Base-by-base conservation (phyloP, 2,329 filamentous ascomycete genomes). In the Hypoxylon sp. region DNA sequence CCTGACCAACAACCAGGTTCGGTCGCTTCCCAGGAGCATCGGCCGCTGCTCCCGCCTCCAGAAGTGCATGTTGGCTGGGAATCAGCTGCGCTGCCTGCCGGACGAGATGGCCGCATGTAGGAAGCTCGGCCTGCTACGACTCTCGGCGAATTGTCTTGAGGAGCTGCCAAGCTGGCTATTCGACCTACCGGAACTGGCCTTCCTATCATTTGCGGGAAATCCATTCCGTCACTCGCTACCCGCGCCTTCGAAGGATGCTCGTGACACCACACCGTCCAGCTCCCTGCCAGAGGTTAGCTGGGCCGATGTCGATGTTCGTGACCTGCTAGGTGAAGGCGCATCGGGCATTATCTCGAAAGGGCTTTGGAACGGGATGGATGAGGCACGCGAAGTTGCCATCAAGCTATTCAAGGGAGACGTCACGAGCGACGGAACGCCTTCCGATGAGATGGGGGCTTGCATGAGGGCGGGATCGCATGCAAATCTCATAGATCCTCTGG, bases 51-150 rank as follows among this genome's bases (percentile, higher is more conserved):
- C 67, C 16, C 76, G 77, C 9, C 74, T 84, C 3, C 79, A 84
- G 66, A 83, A 83, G 71, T 83, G 82, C 68, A 81, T 83, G 80
- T 71, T 84, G n/a, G 78, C 82, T 1, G 82, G 81, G 12, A 84
- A 84, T 67, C 71, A 61, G n/a, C 75, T 84, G 22, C 70, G 64
- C 0, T 51, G 49, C 38, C 72, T 85, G 7, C 82, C 82, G 1
- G 69, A 70, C 14, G 76, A 78, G 52, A 82, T 85, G 81, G 73
- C 73, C 3, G 70, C 70, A n/a, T 84, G 82, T 74, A 75, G 71
- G 44, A 79, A 80, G 61, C 76, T 84, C 33, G 79, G 77, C 4
- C 71, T 84, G 32, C 71, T 84, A 40, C 77, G 82, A 22, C 72
- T 84, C 30, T 80, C 80, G 20, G 77, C 78, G 20, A 85, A 85